Evolutionary conservation across 2,329 filamentous ascomycete genomes (phyloP).

Genomic region (Trichoderma semiorbis): DNA sequence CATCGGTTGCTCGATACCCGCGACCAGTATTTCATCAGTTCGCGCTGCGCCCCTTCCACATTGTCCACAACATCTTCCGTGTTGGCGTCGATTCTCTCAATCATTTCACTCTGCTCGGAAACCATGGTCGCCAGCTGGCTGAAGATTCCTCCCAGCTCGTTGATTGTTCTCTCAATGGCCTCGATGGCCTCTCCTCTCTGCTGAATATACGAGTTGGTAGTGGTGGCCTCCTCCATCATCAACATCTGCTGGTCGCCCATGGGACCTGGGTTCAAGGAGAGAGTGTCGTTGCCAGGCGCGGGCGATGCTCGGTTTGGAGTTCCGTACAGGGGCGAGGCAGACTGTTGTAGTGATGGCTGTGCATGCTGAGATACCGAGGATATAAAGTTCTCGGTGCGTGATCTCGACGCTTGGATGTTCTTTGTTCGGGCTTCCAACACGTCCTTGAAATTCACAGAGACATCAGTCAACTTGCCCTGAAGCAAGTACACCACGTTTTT

Average conservation of each 20-base stretch:
- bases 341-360: constrained; percentile 65
- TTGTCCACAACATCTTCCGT: constrained; percentile 98
- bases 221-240: constrained; percentile 86
- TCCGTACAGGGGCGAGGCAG: constrained; percentile 82
- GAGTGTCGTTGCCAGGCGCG: constrained; percentile 67
- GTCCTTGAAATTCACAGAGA: constrained; percentile 94
- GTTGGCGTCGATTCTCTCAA: constrained; percentile 94
- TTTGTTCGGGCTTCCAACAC: constrained; percentile 94
- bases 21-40: constrained; percentile 95
- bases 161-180: constrained; percentile 92
- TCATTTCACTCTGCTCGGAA: constrained; percentile 95
- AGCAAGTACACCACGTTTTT: constrained; percentile 93
- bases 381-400: constrained; percentile 94
- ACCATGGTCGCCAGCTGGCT: constrained; percentile 96
- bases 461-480: constrained; percentile 87
- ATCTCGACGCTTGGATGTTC: constrained; percentile 92
- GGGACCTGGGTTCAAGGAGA: constrained; percentile 69
- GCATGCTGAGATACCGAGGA: constrained; percentile 79
- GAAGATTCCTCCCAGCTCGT: constrained; percentile 85
- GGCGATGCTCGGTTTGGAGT: constrained; percentile 66
- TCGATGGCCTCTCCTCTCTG: constrained; percentile 94
- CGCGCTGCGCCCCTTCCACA: constrained; percentile 91
- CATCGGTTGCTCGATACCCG: constrained; percentile 92
- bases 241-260: constrained; percentile 80
- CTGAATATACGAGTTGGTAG: constrained; percentile 84